Base-by-base conservation (phyloP, 2,329 filamentous ascomycete species). In the Daldinia sp. region DNA sequence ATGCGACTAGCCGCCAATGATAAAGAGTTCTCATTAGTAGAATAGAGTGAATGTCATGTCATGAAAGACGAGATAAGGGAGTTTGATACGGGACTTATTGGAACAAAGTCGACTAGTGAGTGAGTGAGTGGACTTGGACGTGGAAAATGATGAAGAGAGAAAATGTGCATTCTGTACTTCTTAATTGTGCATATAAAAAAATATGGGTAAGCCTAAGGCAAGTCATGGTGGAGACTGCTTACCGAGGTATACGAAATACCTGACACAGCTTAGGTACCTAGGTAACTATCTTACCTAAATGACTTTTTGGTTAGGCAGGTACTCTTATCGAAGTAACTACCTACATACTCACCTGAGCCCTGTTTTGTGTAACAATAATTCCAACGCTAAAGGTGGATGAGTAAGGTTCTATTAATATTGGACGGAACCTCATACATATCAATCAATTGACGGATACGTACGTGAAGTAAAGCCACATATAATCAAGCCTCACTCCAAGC, bases 1-100 rank as follows among this genome's bases (percentile, higher is more conserved):
- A 55, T 70, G 68, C 65, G 28, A 13, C 13, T 68, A 68, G 59
- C 68, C 68, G 68, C 68, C 58, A 59, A 39, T 26, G 44, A 56
- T 23, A 62, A 65, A 67, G 55, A 3, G 20, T n/a, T 55, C 18
- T 39, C 28, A 67, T 65, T 68, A 68, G 60, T 56, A 20, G 59
- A 37, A 39, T 60, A 18, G 20, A 51, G 13, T 46, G 12, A 23
- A 23, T 59, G 12, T 26, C 39, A 23, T 59, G 12, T 26, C 39
- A 50, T 60, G 56, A 44, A 59, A 55, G 33, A 18, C 23, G 55
- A 67, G 67, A 69, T 69, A 69, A 67, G 64, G 57, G 51, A 30
- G 13, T 35, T 20, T 44, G 39, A 62, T 50, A 61, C 56, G 28
- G 26, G 37, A 33, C 30, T 58, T 23, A 23, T 2, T 2, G 23